Evolutionary conservation across 2,329 filamentous ascomycete genomes (phyloP).

Genomic region (Alternaria sp.): DNA sequence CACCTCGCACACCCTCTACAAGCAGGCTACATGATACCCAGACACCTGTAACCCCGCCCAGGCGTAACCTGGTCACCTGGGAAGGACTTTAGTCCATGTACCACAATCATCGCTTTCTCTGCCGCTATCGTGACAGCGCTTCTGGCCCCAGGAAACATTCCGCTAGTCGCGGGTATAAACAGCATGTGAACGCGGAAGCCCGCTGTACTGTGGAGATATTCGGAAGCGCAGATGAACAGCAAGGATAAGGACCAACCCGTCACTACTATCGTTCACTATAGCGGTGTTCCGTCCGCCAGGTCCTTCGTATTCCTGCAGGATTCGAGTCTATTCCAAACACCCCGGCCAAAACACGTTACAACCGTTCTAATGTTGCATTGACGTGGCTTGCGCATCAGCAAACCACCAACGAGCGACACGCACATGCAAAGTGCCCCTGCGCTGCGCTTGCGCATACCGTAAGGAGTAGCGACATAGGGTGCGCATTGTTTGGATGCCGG

Average conservation of each 20-base stretch:
- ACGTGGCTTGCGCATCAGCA: slow-evolving; percentile 5
- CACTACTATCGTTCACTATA: background rate
- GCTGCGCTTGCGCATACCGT: slow-evolving; percentile 2
- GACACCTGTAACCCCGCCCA: slow-evolving; percentile 21
- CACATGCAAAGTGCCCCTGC: background rate
- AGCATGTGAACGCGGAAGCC: slow-evolving; percentile 8
- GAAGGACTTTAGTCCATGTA: slow-evolving; percentile 2
- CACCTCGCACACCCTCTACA: background rate
- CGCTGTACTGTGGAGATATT: slow-evolving; percentile 1
- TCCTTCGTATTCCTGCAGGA: slow-evolving; percentile 2
- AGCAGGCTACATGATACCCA: background rate
- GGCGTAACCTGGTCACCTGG: slow-evolving; percentile 6
- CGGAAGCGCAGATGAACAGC: slow-evolving; percentile 7
- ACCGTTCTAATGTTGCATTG: slow-evolving; percentile 20
- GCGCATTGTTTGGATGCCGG: slow-evolving; percentile 15
- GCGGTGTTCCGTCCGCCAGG: slow-evolving; percentile 7
- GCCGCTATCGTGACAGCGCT: slow-evolving; percentile 10
- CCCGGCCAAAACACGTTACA: slow-evolving; percentile 10
- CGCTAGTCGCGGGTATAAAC: slow-evolving; percentile 11
- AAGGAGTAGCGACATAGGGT: slow-evolving; percentile 6
- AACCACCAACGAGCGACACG: slow-evolving; percentile 4
- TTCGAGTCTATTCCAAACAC: background rate
- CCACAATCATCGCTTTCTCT: slow-evolving; percentile 5
- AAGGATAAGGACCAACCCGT: background rate
- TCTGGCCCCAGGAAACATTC: slow-evolving; percentile 4